Evolutionary conservation across 2,329 filamentous ascomycete genomes (phyloP), one percentile per base, ranked within the genome.

Genomic region (Fusarium robinianum): DNA sequence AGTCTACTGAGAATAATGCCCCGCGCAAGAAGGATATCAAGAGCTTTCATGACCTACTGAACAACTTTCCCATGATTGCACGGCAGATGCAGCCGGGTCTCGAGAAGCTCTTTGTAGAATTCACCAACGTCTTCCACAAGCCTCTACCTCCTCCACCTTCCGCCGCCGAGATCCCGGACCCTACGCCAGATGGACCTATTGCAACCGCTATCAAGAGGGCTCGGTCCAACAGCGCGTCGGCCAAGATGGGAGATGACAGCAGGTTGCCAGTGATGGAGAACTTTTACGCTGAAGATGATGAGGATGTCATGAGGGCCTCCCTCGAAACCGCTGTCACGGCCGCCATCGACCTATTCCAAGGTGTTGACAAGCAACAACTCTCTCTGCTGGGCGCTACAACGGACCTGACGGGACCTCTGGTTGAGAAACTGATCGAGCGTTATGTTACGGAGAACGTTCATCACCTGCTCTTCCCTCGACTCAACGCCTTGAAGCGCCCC

Each of bases 391-490:
- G 91, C 12, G 88, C 91, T 5, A 96, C 90, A 2, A 99, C 95
- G 3, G 90, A 96, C 63, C 72, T 99, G 37, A 97, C 94, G 0
- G 92, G 94, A 0, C 89, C 91, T 2, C 73, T 95, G 7, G 91
- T 99, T 2, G 95, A 99, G 70, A 84, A 88, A 49, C 77, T 99
- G 60, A 96, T 99, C 54, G 94, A 99, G 68, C 85, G 90, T 33
- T 96, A 99, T 68, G 84, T 99, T 27, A 83, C 89, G 0, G 94
- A 97, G 64, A 92, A 96, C 65, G 83, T 97, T 6, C 92, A 99
- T 59, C 86, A 92, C 61, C 78, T 95, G 18, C 73, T 99, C 8
- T 99, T 96, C 62, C 88, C 91, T 1, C 81, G 87, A 31, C 73
- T 99, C 15, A 89, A 85, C 63, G 78, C 83, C 3, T 81, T 95